Evolutionary conservation across 2,329 filamentous ascomycete genomes (phyloP).

Genomic region (Alternaria tenuissima): DNA sequence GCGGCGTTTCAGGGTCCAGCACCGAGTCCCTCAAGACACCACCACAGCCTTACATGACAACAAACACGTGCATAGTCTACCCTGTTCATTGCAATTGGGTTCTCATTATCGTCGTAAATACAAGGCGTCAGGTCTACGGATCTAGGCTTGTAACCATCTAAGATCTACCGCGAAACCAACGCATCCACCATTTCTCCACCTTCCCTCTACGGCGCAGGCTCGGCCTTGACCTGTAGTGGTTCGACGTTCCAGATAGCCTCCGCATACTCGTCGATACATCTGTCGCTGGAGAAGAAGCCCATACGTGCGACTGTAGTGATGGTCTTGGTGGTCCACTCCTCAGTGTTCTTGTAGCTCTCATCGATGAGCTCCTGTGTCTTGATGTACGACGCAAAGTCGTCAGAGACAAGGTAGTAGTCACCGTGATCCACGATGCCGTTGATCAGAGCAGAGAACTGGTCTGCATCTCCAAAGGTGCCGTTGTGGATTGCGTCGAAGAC

Average conservation of each 20-base stretch:
- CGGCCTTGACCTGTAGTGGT: conserved; percentile 65
- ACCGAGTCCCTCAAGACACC: neutral
- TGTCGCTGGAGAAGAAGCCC: conserved; percentile 96
- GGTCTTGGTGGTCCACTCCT: conserved; percentile 89
- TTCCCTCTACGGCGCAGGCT: conserved; percentile 27
- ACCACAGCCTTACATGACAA: neutral
- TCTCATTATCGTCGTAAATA: conserved; percentile 1
- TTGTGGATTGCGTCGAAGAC: conserved; percentile 86
- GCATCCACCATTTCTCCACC: neutral
- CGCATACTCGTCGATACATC: conserved; percentile 97
- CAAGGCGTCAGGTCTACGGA: neutral
- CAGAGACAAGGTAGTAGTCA: conserved; percentile 96
- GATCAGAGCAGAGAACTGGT: conserved; percentile 82
- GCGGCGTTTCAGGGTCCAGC: conserved; percentile 23
- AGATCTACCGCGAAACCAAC: conserved; percentile 1
- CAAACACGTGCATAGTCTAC: neutral
- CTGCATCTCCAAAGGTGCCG: conserved; percentile 80
- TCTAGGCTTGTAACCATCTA: conserved; percentile 10
- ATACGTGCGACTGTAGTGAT: conserved; percentile 90
- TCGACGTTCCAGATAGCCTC: conserved; percentile 98
- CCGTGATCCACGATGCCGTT: conserved; percentile 89
- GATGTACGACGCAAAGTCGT: conserved; percentile 95
- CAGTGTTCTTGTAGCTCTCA: conserved; percentile 88
- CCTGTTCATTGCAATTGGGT: neutral
- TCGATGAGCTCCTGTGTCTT: conserved; percentile 92